Conservation (phyloP, 2,329 filamentous ascomycete species). For the Diatrype stigma region DNA sequence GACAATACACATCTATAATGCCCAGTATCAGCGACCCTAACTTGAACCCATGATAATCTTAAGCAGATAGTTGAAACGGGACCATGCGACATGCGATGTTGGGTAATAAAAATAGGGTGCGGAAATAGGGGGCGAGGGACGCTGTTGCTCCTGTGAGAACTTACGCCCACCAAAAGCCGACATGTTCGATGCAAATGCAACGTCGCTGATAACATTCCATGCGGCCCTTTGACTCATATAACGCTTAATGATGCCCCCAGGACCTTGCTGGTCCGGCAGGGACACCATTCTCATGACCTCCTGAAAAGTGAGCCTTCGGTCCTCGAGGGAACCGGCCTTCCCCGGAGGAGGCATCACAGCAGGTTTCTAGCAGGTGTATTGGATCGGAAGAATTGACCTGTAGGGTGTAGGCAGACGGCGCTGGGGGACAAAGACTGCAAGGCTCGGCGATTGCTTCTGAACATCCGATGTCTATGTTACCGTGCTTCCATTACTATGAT, state of each 20-base stretch:
- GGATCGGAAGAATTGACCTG: background rate
- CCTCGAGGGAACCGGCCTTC: background rate
- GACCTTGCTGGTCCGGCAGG: slow-evolving; percentile 19
- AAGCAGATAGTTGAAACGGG: no score
- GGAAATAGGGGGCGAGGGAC: background rate
- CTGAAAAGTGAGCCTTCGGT: slow-evolving; percentile 29
- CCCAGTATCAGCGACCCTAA: background rate
- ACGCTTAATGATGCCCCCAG: slow-evolving; percentile 17
- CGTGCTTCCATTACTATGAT: background rate
- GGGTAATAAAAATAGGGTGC: no score
- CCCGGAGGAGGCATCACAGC: slow-evolving; percentile 3
- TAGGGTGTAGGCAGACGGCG: no score
- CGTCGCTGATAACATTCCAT: slow-evolving; percentile 29
- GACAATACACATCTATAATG: slow-evolving; percentile 34
- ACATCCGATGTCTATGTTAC: background rate
- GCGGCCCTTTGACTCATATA: slow-evolving; percentile 32
- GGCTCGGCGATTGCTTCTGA: background rate
- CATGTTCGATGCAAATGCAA: slow-evolving; percentile 12
- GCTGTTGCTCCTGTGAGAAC: background rate
- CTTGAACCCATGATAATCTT: no score
- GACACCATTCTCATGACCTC: slow-evolving; percentile 31
- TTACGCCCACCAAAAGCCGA: slow-evolving; percentile 33
- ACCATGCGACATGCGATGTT: no score
- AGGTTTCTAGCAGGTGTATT: background rate
- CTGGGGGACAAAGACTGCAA: no score